Evolutionary conservation across 2,329 filamentous ascomycete genomes (phyloP).

Genomic region (Erysiphe pulchra): DNA sequence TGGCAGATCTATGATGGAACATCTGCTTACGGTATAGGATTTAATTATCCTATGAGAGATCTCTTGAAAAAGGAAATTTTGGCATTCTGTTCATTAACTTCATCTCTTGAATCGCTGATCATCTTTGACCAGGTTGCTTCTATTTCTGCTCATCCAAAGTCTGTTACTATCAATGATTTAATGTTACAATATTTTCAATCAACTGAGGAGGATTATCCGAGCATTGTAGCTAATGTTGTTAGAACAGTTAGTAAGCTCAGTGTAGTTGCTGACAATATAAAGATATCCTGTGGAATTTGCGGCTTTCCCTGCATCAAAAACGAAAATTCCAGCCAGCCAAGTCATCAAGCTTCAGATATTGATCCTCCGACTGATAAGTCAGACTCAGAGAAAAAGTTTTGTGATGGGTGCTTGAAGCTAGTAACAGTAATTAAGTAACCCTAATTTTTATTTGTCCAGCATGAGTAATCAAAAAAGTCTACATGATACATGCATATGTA

Average conservation of each 20-base stretch:
- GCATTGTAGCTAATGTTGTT: slow-evolving; percentile 86
- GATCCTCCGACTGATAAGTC: no score
- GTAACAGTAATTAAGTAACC: no score
- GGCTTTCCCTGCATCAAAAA: background rate
- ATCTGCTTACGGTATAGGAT: slow-evolving; percentile 7
- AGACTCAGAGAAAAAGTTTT: no score
- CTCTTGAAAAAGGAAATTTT: slow-evolving; percentile 58
- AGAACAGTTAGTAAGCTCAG: slow-evolving; percentile 67
- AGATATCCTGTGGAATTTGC: slow-evolving; percentile 36
- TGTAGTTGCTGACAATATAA: slow-evolving; percentile 15
- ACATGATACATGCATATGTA: no score
- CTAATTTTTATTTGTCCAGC: no score
- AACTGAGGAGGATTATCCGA: slow-evolving; percentile 67
- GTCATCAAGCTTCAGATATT: no score
- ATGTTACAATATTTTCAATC: slow-evolving; percentile 72
- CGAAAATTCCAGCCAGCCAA: background rate
- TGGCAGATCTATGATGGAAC: slow-evolving; percentile 57
- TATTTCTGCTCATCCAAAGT: slow-evolving; percentile 20
- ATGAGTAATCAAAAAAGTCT: no score
- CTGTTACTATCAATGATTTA: slow-evolving; percentile 72
- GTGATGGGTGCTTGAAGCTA: no score
- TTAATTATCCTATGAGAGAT: slow-evolving; percentile 68
- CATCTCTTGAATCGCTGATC: slow-evolving; percentile 24
- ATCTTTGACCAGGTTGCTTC: slow-evolving; percentile 16
- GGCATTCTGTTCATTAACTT: slow-evolving; percentile 32